These are phyloP conservation scores for Cordyceps cicadae DNA, from an alignment of 2,329 filamentous ascomycete genomes.

Conservation along the genomic window DNA sequence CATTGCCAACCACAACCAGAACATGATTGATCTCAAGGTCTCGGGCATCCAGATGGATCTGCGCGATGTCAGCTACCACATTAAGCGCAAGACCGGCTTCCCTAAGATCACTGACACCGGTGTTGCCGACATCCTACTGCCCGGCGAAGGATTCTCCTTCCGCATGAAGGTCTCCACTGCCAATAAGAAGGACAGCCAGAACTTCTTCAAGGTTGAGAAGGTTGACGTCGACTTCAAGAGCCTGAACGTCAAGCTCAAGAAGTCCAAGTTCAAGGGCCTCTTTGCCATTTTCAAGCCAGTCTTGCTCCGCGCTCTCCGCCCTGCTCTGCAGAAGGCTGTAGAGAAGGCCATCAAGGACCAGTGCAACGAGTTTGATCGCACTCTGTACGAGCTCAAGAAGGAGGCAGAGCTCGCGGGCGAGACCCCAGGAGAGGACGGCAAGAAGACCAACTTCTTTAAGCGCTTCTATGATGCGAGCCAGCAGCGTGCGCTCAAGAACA, in stretches of 20 bases:
- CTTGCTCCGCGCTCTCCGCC: constrained; percentile 73
- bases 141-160: constrained; percentile 82
- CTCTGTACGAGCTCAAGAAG: constrained; percentile 68
- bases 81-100: constrained; percentile 93
- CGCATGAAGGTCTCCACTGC: constrained; percentile 81
- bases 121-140: constrained; percentile 79
- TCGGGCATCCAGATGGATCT: constrained; percentile 91
- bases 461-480: constrained; percentile 73
- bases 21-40: constrained; percentile 74
- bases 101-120: constrained; percentile 80
- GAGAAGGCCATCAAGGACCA: constrained; percentile 85
- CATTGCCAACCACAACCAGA: constrained; percentile 70
- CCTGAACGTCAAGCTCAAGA: constrained; percentile 80
- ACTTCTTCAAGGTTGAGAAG: constrained; percentile 93
- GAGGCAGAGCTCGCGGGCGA: constrained; percentile 69
- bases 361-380: constrained; percentile 63
- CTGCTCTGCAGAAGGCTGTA: constrained; percentile 75
- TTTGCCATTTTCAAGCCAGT: constrained; percentile 83
- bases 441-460: constrained; percentile 74
- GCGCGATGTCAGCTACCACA: constrained; percentile 82
- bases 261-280: constrained; percentile 90
- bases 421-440: constrained; percentile 50
- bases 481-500: constrained; percentile 63
- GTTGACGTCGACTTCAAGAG: constrained; percentile 75
- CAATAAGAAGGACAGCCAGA: constrained; percentile 62